Evolutionary conservation across 495 filamentous ascomycete species (phyloP).

Genomic region (Ascobolus immersus): DNA sequence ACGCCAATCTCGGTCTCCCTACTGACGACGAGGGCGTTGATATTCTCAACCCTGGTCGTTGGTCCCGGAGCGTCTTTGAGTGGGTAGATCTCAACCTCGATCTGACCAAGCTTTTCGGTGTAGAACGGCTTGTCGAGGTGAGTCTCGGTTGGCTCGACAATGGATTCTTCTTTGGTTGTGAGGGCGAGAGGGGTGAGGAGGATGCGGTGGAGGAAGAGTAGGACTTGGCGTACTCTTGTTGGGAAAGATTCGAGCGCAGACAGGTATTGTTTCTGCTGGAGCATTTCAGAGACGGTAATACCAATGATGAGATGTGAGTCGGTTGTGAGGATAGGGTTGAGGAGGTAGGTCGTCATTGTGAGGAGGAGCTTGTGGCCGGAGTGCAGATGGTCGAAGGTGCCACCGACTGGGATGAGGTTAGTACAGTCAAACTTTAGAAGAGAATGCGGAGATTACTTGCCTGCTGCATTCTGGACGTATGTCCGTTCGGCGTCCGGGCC

Average conservation of each 20-base stretch:
- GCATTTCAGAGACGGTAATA: constrained; percentile 60
- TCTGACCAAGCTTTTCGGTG: not conserved
- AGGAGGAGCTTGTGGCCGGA: constrained; percentile 86
- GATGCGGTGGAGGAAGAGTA: constrained; percentile 47
- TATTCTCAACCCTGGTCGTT: constrained; percentile 55
- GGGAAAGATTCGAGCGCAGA: constrained; percentile 58
- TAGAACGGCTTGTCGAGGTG: constrained; percentile 1
- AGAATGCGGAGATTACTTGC: too few species aligned
- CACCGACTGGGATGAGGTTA: constrained; percentile 65
- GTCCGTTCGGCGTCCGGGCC: too few species aligned
- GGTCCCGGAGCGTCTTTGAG: constrained; percentile 79
- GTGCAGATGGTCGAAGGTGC: constrained; percentile 92
- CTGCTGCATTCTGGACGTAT: too few species aligned
- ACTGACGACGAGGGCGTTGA: constrained; percentile 69
- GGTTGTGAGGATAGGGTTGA: constrained; percentile 23
- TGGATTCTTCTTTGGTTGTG: constrained; percentile 16
- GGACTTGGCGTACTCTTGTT: constrained; percentile 36
- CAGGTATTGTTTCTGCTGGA: constrained; percentile 73
- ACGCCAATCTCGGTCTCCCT: constrained; percentile 68
- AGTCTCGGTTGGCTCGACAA: constrained; percentile 13
- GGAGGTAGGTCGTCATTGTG: constrained; percentile 51
- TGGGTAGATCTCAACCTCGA: constrained; percentile 44
- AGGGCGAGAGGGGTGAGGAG: constrained; percentile 23
- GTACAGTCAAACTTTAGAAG: too few species aligned
- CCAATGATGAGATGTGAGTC: constrained; percentile 44